Evolutionary conservation across 805 yeast species (phyloP), one percentile per base, ranked within the genome.

Genomic region (Starmera pachycereana): DNA sequence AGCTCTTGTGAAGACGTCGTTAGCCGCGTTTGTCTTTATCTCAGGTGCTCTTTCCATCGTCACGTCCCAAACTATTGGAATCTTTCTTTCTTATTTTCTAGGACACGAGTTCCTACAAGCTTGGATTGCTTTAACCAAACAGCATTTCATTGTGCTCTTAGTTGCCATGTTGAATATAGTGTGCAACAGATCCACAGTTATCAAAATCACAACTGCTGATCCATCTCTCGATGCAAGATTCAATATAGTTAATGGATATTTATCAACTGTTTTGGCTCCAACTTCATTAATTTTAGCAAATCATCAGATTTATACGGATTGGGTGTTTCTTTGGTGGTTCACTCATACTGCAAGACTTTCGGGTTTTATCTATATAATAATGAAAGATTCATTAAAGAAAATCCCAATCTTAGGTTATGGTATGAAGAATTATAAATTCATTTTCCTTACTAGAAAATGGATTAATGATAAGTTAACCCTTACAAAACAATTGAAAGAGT

Each of bases 261-360:
- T 52, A 7, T 35, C 43, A 36, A 41, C 62, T 3, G 42, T 49
- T 11, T 51, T 80, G 35, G 57, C 66, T 8, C 73, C 72, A 16
- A 70, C 77, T 32, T 69, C 84, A 0, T 70, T 90, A 2, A 57
- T 81, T 36, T 79, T 89, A 30, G 76, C 92, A n/a, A 90, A 90
- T 56, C 97, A 90, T 60, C 97, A 89, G 62, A 81, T 90, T 19
- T 90, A 90, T 57, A 78, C 90, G 4, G 98, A 90, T 57, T 90
- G 98, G 98, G 69, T 83, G 10, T 88, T 75, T 51, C 49, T 87
- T 40, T 90, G 98, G 98, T 90, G 85, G 76, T 44, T 84, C 16
- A 66, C 84, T 0, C 82, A 85, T 56, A 71, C 88, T 6, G 74
- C 86, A 11, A 58, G 69, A n/a, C 58, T 79, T 35, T 74, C 80